A percentile compares a stretch with the other conserved stretches of the same genome.
These are phyloP conservation scores for Sonneratia caseolaris DNA, from an alignment of 345 rosid species.

Conservation along the genomic window DNA sequence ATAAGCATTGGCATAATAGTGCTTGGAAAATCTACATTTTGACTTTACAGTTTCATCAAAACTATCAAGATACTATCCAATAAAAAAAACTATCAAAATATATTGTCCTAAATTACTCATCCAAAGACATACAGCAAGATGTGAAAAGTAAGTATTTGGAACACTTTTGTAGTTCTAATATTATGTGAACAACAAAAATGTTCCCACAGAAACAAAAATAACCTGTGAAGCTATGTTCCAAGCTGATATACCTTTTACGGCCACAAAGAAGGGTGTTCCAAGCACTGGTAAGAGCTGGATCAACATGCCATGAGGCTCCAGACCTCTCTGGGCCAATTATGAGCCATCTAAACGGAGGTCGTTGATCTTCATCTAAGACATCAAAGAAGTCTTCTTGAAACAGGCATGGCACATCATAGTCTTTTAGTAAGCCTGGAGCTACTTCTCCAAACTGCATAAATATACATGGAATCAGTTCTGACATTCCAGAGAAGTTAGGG, in stretches of 20 bases:
- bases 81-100: not conserved
- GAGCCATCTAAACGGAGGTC: conserved; percentile 91
- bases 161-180: not conserved
- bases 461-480: conserved; percentile 6
- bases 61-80: not conserved
- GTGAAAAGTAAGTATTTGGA: not conserved
- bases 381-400: conserved; percentile 89
- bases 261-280: conserved; percentile 96
- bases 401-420: conserved; percentile 67
- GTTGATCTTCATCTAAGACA: conserved; percentile 55
- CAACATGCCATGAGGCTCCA: conserved; percentile 99
- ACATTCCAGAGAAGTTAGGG: not conserved
- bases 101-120: not conserved
- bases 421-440: conserved; percentile 69
- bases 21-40: not conserved
- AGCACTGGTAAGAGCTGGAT: conserved; percentile 96
- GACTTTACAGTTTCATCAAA: not conserved
- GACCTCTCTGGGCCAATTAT: conserved; percentile 96
- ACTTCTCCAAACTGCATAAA: conserved; percentile 71
- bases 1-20: not conserved
- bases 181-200: not conserved
- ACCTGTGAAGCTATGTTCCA: not conserved
- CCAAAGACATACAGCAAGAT: not conserved
- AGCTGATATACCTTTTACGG: conserved; percentile 61
- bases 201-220: not conserved